Evolutionary conservation across 148 eudicot genomes (phyloP).

Genomic region (Simmondsia chinensis): DNA sequence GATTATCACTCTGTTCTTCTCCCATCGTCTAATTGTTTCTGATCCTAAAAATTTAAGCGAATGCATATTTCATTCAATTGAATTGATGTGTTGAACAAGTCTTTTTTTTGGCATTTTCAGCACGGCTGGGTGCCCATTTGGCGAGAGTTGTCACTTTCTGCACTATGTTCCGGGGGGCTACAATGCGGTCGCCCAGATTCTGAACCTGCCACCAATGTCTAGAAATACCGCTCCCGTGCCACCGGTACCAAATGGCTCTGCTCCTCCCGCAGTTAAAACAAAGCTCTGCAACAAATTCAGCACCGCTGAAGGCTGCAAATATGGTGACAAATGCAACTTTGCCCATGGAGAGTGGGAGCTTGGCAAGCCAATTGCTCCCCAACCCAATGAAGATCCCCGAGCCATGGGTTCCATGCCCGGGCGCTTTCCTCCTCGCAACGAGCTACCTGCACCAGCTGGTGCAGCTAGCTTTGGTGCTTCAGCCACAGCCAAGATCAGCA

Average conservation of each 20-base stretch:
- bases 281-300: conserved; percentile 47
- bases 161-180: conserved; percentile 72
- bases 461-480: conserved; percentile 52
- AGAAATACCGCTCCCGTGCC: conserved; percentile 27
- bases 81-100: too few species aligned
- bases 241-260: conserved; percentile 26
- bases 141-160: conserved; percentile 63
- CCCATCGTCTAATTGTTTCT: too few species aligned
- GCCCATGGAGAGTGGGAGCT: conserved; percentile 68
- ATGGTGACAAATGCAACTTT: conserved; percentile 64
- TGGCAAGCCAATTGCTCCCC: conserved; percentile 33
- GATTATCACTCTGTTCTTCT: too few species aligned
- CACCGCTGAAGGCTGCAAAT: conserved; percentile 71
- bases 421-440: conserved; percentile 17
- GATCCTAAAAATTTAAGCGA: too few species aligned
- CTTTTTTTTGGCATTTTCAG: conserved; percentile 37
- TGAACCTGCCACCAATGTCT: conserved; percentile 37
- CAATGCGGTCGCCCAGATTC: conserved; percentile 51
- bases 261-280: conserved; percentile 30
- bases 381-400: conserved; percentile 35
- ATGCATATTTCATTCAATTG: too few species aligned
- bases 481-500: conserved; percentile 61
- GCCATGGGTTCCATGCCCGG: conserved; percentile 27
- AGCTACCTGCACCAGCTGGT: conserved; percentile 27
- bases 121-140: conserved; percentile 70